Percentiles rank a stretch among this genome's conserved stretches.
Evolutionary conservation across 148 eudicot genomes (phyloP).

Genomic region (Vaccinium myrtillus): DNA sequence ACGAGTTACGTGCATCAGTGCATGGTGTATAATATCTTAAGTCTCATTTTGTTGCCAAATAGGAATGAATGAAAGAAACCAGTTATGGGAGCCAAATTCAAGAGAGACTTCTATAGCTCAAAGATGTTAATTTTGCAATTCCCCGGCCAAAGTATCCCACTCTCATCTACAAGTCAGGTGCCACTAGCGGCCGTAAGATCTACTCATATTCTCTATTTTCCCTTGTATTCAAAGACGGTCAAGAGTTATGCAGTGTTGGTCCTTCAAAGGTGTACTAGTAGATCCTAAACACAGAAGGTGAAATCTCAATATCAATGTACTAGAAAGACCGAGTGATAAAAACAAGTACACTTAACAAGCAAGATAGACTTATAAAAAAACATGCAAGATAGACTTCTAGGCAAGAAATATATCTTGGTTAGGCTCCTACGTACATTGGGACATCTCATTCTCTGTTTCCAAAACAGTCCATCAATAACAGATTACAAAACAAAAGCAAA

Average conservation of each 20-base stretch:
- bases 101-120: background rate
- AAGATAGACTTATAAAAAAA: background rate
- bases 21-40: background rate
- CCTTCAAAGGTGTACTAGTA: background rate
- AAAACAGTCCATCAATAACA: background rate
- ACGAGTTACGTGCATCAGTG: background rate
- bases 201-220: background rate
- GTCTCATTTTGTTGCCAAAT: constrained; percentile 3
- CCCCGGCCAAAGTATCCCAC: background rate
- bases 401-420: background rate
- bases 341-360: background rate
- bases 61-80: background rate
- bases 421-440: background rate
- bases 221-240: background rate
- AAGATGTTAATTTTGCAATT: background rate
- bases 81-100: background rate
- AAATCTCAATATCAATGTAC: background rate
- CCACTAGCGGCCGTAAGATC: background rate
- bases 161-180: background rate
- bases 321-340: background rate
- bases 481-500: background rate
- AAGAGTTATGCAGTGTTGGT: background rate
- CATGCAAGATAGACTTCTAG: background rate
- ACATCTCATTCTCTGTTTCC: background rate
- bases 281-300: background rate